Evolutionary conservation across 2,329 filamentous ascomycete genomes (phyloP).

Genomic region (Corynespora cassiicola): DNA sequence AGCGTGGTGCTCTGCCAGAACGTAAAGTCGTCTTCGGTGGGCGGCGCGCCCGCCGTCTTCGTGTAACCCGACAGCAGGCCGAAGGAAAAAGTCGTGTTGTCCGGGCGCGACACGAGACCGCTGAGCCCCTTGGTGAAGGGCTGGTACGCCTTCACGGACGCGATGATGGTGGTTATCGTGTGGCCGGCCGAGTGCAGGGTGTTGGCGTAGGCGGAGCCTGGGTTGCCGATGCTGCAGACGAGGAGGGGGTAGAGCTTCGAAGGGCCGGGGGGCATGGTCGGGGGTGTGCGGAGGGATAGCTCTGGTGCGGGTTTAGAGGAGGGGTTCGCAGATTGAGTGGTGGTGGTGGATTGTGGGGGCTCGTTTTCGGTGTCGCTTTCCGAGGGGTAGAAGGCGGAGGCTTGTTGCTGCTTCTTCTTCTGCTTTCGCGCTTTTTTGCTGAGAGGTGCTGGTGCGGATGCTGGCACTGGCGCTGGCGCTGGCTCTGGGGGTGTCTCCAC

Average conservation of each 20-base stretch:
- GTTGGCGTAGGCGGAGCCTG: conserved; percentile 68
- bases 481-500: too few relatives aligned
- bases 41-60: conserved; percentile 8
- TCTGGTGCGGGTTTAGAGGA: conserved; percentile 2
- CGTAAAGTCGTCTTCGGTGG: conserved; percentile 56
- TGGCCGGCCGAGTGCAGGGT: conserved; percentile 91
- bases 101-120: conserved; percentile 35
- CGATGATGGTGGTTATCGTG: conserved; percentile 65
- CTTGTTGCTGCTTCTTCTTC: conserved; percentile 23
- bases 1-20: conserved; percentile 76
- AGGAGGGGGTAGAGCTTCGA: conserved; percentile 62
- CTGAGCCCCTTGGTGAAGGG: conserved; percentile 37
- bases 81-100: conserved; percentile 42
- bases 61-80: conserved; percentile 53
- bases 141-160: conserved; percentile 29
- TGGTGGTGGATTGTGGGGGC: conserved; percentile 20
- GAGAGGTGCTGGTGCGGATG: too few relatives aligned
- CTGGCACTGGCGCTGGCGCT: too few relatives aligned
- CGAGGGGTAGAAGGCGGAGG: neutral
- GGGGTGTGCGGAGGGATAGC: conserved; percentile 4
- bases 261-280: conserved; percentile 29
- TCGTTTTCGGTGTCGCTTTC: conserved; percentile 12
- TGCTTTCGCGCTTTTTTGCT: neutral
- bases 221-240: conserved; percentile 88
- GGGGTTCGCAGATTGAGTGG: conserved; percentile 10